These are phyloP conservation scores for Chalaropsis ovoidea DNA, from an alignment of 2,329 filamentous ascomycete species.

Conservation along the genomic window DNA sequence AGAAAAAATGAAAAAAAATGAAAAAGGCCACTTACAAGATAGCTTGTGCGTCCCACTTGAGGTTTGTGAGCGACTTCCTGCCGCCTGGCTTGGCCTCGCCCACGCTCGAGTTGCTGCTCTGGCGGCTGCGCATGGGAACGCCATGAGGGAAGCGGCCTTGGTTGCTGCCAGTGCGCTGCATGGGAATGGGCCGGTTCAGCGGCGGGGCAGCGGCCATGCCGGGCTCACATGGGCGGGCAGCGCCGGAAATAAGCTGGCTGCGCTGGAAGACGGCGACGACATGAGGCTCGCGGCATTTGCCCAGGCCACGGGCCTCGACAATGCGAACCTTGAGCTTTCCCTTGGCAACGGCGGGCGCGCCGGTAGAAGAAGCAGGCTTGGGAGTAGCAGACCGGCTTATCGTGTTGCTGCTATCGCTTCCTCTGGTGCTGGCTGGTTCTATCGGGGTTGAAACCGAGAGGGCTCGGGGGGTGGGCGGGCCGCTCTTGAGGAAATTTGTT, in stretches of 20 bases:
- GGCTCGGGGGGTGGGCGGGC: slow-evolving; percentile 78
- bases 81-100: slow-evolving; percentile 41
- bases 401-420: slow-evolving; percentile 10
- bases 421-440: slow-evolving; percentile 14
- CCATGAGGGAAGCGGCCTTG: slow-evolving; percentile 74
- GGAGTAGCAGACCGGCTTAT: slow-evolving; percentile 43
- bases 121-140: slow-evolving; percentile 92
- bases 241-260: slow-evolving; percentile 88
- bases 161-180: slow-evolving; percentile 66
- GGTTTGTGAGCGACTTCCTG: slow-evolving; percentile 53
- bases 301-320: slow-evolving; percentile 69
- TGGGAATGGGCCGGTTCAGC: slow-evolving; percentile 37
- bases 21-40: slow-evolving; percentile 61
- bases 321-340: slow-evolving; percentile 89
- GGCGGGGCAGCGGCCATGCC: slow-evolving; percentile 33
- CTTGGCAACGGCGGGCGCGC: slow-evolving; percentile 58
- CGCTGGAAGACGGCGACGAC: slow-evolving; percentile 94
- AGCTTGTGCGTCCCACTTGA: slow-evolving; percentile 91
- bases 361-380: slow-evolving; percentile 36
- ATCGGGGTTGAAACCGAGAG: slow-evolving; percentile 43
- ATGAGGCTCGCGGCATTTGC: slow-evolving; percentile 79
- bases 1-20: not conserved
- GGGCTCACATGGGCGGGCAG: slow-evolving; percentile 52
- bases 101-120: slow-evolving; percentile 88
- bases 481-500: slow-evolving; percentile 82